Conservation (phyloP, 2,329 filamentous ascomycete genomes). For the Clonostachys rhizophaga region DNA sequence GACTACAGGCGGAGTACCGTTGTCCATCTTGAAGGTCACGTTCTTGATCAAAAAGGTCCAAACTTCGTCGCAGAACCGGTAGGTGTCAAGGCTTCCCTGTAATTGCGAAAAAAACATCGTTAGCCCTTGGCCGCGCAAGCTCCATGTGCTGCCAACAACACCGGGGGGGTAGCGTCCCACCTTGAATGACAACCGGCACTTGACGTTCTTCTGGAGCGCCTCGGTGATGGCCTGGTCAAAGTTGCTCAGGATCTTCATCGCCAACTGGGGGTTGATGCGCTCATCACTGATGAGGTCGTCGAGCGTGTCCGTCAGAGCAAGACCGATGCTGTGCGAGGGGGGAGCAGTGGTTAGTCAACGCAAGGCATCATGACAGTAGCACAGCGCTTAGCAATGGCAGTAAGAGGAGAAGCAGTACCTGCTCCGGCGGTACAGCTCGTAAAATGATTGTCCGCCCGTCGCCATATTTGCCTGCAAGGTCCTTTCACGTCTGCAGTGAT, state of each 20-base stretch:
- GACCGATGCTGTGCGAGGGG: constrained; percentile 67
- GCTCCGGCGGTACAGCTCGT: constrained; percentile 97
- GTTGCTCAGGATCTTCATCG: constrained; percentile 95
- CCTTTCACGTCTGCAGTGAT: too few species aligned
- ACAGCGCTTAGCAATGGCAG: constrained; percentile 2
- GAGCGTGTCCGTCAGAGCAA: constrained; percentile 91
- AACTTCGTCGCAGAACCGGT: constrained; percentile 98
- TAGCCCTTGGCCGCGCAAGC: too few species aligned
- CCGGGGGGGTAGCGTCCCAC: constrained; percentile 37
- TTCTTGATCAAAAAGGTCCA: constrained; percentile 99
- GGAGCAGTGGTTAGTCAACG: constrained; percentile 13
- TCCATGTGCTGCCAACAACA: background rate
- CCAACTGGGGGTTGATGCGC: constrained; percentile 94
- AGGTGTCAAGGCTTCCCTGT: constrained; percentile 93
- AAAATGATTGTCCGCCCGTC: constrained; percentile 56
- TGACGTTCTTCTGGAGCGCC: constrained; percentile 87
- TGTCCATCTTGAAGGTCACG: constrained; percentile 97
- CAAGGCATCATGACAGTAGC: constrained; percentile 8
- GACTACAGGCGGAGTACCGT: constrained; percentile 62
- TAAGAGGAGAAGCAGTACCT: constrained; percentile 60
- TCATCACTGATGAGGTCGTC: constrained; percentile 93
- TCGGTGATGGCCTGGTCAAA: constrained; percentile 94
- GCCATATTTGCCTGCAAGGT: constrained; percentile 29
- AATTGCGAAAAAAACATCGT: background rate
- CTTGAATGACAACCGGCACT: constrained; percentile 91